Evolutionary conservation across 2,329 filamentous ascomycete genomes (phyloP).

Genomic region (Alternaria sp.): DNA sequence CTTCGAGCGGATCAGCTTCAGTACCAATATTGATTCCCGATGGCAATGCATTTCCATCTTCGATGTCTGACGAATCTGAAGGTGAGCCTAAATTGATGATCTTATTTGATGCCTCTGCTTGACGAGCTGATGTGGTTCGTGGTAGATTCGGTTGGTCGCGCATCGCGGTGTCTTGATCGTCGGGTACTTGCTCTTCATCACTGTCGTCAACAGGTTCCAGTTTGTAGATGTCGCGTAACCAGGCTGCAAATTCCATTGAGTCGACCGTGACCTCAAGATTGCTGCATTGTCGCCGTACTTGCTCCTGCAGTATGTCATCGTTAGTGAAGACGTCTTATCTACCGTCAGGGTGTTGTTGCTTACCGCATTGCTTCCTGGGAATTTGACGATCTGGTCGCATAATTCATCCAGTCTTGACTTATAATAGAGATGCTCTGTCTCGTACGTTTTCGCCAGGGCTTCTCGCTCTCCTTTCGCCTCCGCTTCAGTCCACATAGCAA

Average conservation of each 20-base stretch:
- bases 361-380: conserved; percentile 57
- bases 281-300: conserved; percentile 63
- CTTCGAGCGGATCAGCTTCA: background rate
- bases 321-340: background rate
- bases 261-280: conserved; percentile 70
- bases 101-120: background rate
- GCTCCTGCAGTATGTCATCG: conserved; percentile 24
- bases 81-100: conserved; percentile 30
- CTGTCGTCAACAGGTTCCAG: conserved; percentile 2
- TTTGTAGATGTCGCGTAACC: conserved; percentile 45
- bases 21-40: background rate
- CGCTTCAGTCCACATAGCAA: conserved; percentile 28
- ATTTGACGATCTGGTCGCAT: conserved; percentile 23
- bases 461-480: conserved; percentile 18
- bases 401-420: conserved; percentile 23
- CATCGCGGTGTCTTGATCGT: background rate
- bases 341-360: background rate
- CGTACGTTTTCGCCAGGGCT: conserved; percentile 17
- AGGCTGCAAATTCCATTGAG: conserved; percentile 61
- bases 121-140: background rate
- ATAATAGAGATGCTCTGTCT: conserved; percentile 20
- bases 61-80: conserved; percentile 11
- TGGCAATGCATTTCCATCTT: background rate
- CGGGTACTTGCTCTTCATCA: conserved; percentile 4
- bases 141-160: background rate